Percentiles rank a stretch among this genome's conserved stretches.
Conservation (phyloP, 2,329 filamentous ascomycete genomes). For the Alternaria atra region DNA sequence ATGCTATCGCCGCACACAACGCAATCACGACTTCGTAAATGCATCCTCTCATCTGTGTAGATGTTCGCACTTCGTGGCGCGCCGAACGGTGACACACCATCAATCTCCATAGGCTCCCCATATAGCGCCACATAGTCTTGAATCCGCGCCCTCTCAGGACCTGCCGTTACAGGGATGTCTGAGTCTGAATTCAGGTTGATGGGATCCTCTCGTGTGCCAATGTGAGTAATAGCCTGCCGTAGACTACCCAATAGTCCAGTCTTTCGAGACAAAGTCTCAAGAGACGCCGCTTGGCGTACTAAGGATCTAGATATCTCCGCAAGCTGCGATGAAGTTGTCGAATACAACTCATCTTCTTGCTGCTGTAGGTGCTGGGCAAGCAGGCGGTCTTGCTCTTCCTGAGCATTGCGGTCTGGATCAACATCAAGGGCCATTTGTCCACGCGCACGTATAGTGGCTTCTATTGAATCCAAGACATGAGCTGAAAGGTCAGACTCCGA, state of each 20-base stretch:
- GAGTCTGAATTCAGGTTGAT: slow-evolving; percentile 17
- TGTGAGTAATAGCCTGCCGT: background rate
- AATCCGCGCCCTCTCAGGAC: background rate
- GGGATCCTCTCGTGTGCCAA: slow-evolving; percentile 16
- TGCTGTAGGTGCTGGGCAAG: background rate
- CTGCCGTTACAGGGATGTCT: background rate
- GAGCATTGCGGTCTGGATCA: background rate
- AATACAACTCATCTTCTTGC: background rate
- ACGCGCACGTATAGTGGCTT: background rate
- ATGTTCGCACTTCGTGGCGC: slow-evolving; percentile 8
- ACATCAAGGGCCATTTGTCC: background rate
- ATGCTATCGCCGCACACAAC: slow-evolving; percentile 30
- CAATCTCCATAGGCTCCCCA: slow-evolving; percentile 11
- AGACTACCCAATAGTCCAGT: background rate
- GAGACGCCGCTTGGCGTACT: background rate
- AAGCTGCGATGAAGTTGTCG: background rate
- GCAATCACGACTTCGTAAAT: slow-evolving; percentile 25
- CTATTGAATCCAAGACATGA: background rate
- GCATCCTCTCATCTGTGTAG: background rate
- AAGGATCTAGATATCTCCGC: background rate
- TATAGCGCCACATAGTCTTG: background rate
- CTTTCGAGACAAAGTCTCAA: background rate
- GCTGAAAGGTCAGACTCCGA: background rate
- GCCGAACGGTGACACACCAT: background rate
- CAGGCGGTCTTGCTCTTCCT: slow-evolving; percentile 16